A percentile compares a stretch with the other conserved stretches of the same genome.
phyloP scores from a whole-genome alignment of 352 stramenopile species.

The Phytophthora nicotianae region DNA sequence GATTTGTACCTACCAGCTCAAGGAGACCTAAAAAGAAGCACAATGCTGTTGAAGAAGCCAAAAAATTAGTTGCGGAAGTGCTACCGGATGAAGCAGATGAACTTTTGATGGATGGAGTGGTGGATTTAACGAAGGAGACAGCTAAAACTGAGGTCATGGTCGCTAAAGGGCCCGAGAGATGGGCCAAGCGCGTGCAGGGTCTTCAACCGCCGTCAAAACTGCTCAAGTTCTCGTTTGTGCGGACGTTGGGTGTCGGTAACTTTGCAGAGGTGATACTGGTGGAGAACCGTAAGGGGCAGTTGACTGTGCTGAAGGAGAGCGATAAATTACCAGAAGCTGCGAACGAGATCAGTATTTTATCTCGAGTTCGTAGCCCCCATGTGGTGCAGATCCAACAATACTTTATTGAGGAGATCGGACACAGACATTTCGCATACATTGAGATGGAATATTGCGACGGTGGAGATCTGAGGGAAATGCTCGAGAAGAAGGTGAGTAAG shows the following conservation, averaged over 20 bases:
- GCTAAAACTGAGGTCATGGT: slow-evolving; percentile 34
- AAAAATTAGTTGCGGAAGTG: slow-evolving; percentile 28
- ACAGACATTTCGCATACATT: slow-evolving; percentile 82
- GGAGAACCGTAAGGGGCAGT: slow-evolving; percentile 36
- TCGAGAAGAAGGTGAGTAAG: slow-evolving; percentile 45
- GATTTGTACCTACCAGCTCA: slow-evolving; percentile 23
- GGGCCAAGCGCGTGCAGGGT: slow-evolving; percentile 55
- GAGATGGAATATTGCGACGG: slow-evolving; percentile 83
- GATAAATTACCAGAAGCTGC: slow-evolving; percentile 79
- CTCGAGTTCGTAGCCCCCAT: slow-evolving; percentile 57
- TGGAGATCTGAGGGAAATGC: slow-evolving; percentile 52
- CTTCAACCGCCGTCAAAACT: slow-evolving; percentile 63
- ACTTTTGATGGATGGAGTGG: slow-evolving; percentile 32
- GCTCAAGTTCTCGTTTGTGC: slow-evolving; percentile 66
- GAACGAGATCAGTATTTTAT: slow-evolving; percentile 78
- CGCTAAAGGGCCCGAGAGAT: slow-evolving; percentile 47
- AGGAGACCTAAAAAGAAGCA: slow-evolving; percentile 20
- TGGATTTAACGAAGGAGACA: slow-evolving; percentile 23
- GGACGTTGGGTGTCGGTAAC: slow-evolving; percentile 68
- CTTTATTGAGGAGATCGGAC: slow-evolving; percentile 80
- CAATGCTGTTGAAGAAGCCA: slow-evolving; percentile 16
- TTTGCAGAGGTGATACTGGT: slow-evolving; percentile 85
- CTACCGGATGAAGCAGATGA: slow-evolving; percentile 31
- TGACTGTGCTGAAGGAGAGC: slow-evolving; percentile 82
- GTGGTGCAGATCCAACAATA: slow-evolving; percentile 78